A percentile compares a stretch with the other conserved stretches of the same genome.
phyloP scores from a whole-genome alignment of 768 basidiomycete species.

The Coprinellus micaceus region DNA sequence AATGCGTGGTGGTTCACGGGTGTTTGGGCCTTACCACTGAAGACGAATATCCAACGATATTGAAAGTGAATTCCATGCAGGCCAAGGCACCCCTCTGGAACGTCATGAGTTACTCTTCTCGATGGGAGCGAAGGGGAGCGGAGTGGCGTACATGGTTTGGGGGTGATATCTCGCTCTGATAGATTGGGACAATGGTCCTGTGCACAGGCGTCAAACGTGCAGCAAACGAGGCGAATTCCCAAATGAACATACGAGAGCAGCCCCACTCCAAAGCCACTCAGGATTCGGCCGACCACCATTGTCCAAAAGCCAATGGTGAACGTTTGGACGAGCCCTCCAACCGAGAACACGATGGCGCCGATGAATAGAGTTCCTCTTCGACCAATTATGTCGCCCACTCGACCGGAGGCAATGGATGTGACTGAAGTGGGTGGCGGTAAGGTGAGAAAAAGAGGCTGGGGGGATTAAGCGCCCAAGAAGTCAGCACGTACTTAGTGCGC shows the following conservation, averaged over 20 bases:
- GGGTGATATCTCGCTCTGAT: conserved; percentile 94
- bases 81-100: conserved; percentile 91
- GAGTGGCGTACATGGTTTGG: conserved; percentile 69
- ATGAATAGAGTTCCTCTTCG: conserved; percentile 79
- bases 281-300: conserved; percentile 81
- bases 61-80: conserved; percentile 94
- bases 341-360: conserved; percentile 79
- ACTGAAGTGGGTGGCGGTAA: conserved; percentile 38
- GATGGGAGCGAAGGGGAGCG: background rate
- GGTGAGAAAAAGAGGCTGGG: background rate
- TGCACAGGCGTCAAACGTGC: background rate
- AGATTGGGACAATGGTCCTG: conserved; percentile 93
- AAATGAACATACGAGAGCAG: conserved; percentile 65
- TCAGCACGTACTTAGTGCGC: conserved; percentile 69
- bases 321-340: conserved; percentile 86
- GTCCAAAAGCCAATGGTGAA: conserved; percentile 71
- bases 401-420: conserved; percentile 85
- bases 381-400: conserved; percentile 83
- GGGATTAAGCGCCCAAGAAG: background rate
- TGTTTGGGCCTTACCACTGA: conserved; percentile 62
- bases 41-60: conserved; percentile 85
- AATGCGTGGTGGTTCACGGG: background rate
- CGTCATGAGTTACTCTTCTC: conserved; percentile 2
- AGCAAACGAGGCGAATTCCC: background rate
- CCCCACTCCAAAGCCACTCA: conserved; percentile 89